phyloP scores from a whole-genome alignment of 768 basidiomycete species.

The Harrya chromipes region DNA sequence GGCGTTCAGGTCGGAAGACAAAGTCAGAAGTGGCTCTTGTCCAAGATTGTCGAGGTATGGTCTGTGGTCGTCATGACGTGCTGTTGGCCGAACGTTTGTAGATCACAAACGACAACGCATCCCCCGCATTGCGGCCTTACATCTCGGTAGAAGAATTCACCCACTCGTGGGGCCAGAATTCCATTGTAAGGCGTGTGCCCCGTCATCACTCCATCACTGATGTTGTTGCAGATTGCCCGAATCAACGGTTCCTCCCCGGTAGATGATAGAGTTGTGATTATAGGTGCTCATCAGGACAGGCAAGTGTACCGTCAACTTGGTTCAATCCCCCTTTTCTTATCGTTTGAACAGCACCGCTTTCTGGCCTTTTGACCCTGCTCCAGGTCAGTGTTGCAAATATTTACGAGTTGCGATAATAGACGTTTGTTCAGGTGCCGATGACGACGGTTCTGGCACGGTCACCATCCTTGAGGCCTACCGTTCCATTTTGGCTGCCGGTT shows the following conservation, averaged over 20 bases:
- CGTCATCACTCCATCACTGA: neutral
- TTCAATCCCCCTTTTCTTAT: neutral
- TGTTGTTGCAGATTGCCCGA: slow-evolving; percentile 54
- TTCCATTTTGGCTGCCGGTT: slow-evolving; percentile 39
- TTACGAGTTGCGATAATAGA: neutral
- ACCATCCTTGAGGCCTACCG: slow-evolving; percentile 46
- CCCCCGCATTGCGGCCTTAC: slow-evolving; percentile 47
- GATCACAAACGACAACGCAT: slow-evolving; percentile 64
- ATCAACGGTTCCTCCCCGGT: slow-evolving; percentile 67
- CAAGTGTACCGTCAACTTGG: slow-evolving; percentile 17
- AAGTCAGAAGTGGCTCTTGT: slow-evolving; percentile 76
- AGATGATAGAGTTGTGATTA: slow-evolving; percentile 62
- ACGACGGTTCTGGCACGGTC: slow-evolving; percentile 45
- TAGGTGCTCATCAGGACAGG: slow-evolving; percentile 87
- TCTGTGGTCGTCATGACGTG: neutral
- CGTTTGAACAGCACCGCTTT: slow-evolving; percentile 53
- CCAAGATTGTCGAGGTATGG: slow-evolving; percentile 60
- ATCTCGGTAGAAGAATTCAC: slow-evolving; percentile 71
- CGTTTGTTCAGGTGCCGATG: slow-evolving; percentile 35
- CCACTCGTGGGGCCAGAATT: slow-evolving; percentile 85
- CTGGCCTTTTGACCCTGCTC: slow-evolving; percentile 76
- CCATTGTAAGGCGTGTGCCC: slow-evolving; percentile 47
- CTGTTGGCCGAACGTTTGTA: slow-evolving; percentile 25
- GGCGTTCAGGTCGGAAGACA: slow-evolving; percentile 59
- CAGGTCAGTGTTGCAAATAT: slow-evolving; percentile 44